phyloP scores from a whole-genome alignment of 1,284 basidiomycete species.

The Tilletiopsis washingtonensis region DNA sequence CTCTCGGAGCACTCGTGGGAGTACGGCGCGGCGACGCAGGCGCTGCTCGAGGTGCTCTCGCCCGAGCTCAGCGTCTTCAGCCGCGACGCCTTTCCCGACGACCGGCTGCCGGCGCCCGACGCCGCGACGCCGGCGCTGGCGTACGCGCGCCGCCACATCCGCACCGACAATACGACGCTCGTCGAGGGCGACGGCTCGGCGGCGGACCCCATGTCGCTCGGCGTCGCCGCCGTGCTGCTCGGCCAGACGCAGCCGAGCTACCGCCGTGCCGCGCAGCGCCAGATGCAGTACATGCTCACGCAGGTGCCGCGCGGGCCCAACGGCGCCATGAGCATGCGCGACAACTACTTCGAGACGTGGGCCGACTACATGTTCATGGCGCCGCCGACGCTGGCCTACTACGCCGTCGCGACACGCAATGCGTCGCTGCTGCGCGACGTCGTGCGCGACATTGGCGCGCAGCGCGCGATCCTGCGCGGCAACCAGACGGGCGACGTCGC shows the following conservation, averaged over 20 bases:
- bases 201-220: constrained; percentile 7
- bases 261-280: constrained; percentile 57
- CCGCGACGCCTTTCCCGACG: constrained; percentile 3
- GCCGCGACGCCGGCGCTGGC: neutral
- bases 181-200: constrained; percentile 2
- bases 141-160: constrained; percentile 1
- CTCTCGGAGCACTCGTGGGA: constrained; percentile 8
- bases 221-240: constrained; percentile 2
- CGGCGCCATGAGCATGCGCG: constrained; percentile 49
- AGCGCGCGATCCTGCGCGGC: constrained; percentile 58
- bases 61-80: constrained; percentile 2
- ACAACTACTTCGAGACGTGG: constrained; percentile 29
- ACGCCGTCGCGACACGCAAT: constrained; percentile 65
- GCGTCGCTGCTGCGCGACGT: constrained; percentile 61
- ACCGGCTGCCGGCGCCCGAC: neutral
- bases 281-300: constrained; percentile 64
- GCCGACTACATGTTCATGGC: constrained; percentile 47
- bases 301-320: constrained; percentile 54
- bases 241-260: neutral
- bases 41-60: constrained; percentile 4
- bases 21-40: constrained; percentile 3
- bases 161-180: neutral
- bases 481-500: constrained; percentile 52
- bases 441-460: constrained; percentile 69
- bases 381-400: constrained; percentile 84